Base-by-base conservation (phyloP, 352 stramenopile species). In the Globisporangium cystogenes region DNA sequence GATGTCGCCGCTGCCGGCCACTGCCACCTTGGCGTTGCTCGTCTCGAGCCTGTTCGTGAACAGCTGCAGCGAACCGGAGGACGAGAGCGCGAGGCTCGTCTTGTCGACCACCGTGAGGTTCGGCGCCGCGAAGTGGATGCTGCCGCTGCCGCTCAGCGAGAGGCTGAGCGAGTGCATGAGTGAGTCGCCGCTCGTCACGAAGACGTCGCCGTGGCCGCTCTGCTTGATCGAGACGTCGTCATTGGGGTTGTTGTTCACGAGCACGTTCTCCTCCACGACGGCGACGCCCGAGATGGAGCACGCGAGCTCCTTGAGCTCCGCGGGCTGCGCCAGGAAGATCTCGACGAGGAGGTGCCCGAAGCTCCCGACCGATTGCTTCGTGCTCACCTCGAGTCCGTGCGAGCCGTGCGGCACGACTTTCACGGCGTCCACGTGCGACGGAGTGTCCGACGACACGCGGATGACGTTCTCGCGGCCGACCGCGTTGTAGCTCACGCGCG, bases 241-340 rank as follows among this genome's bases (percentile, higher is more conserved):
- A 0, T 56, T 36, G 0, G 42, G 29, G 14, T 57, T 35, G 23
- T 72, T 56, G 18, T 37, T 57, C 15, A 55, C 44, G 15, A 72
- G 46, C 31, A 72, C 60, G 26, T 56, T 55, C 29, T 72, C 64
- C n/a, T 64, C 56, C 24, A 72, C 40, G 16, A 72, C 60, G 12
- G 68, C 36, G 8, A 59, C 54, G 7, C 56, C 57, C 2, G 27
- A 50, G 29, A 60, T 57, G 1, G 42, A 35, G 20, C 42, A 33
- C 0, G 31, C 36, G 7, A 72, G 20, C 7, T 53, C 36, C 29
- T 36, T 55, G 42, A 72, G 31, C 7, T 53, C 46, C 11, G 42
- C 29, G n/a, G 56, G 51, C 7, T 55, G 20, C 0, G 64, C 57
- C 31, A 72, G 49, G 39, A 57, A 63, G 21, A 72, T 62, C 43